Conservation (phyloP, 2,329 filamentous ascomycete genomes). For the Diaporthe vaccinii region DNA sequence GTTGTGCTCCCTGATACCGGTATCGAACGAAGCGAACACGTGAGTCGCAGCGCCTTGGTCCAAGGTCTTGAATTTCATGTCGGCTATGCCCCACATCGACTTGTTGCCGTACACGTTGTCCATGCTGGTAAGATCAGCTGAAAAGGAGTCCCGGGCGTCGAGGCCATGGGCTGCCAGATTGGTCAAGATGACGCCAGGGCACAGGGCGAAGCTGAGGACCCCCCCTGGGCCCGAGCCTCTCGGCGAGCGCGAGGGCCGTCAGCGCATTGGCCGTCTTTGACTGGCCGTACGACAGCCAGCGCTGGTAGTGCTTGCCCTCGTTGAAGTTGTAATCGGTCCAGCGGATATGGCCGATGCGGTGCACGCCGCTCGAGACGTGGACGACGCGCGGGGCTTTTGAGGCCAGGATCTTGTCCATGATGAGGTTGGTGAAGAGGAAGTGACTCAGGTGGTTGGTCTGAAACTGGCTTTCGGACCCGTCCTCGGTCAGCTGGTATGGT, state of each 20-base stretch:
- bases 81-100: constrained; percentile 1
- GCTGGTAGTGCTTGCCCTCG: constrained; percentile 33
- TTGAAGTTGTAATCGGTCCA: constrained; percentile 35
- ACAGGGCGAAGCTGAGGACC: constrained; percentile 17
- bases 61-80: constrained; percentile 8
- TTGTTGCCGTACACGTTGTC: background rate
- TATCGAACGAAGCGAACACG: constrained; percentile 21
- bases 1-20: constrained; percentile 41
- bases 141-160: background rate
- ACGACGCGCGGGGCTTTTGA: constrained; percentile 1
- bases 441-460: constrained; percentile 30
- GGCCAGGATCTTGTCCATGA: constrained; percentile 3
- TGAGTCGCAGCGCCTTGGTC: constrained; percentile 20
- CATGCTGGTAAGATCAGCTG: background rate
- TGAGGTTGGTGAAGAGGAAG: constrained; percentile 23
- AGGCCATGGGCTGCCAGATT: background rate
- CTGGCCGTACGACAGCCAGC: constrained; percentile 32
- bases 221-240: constrained; percentile 22
- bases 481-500: constrained; percentile 9
- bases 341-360: constrained; percentile 19
- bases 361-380: constrained; percentile 11
- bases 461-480: constrained; percentile 24
- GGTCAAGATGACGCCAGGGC: constrained; percentile 14
- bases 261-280: constrained; percentile 35
- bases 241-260: constrained; percentile 28